Conservation (phyloP, 106 monocot genomes). For the Acorus gramineus region DNA sequence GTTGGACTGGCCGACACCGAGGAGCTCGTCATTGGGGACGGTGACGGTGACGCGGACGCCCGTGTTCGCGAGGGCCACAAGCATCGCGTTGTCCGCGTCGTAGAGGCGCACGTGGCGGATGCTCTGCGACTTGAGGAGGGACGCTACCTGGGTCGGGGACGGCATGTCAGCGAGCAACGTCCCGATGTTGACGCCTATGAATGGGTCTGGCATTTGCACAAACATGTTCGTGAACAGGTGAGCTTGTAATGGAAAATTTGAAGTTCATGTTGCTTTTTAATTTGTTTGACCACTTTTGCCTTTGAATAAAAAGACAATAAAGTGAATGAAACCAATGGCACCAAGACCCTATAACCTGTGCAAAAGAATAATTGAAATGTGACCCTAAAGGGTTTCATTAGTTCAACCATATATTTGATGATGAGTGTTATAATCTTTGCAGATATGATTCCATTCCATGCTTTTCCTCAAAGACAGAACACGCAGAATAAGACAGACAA, state of each 20-base stretch:
- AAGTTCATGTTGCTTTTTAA: background rate
- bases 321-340: too few relatives aligned
- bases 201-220: constrained; percentile 35
- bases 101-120: constrained; percentile 80
- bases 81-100: constrained; percentile 68
- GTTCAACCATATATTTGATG: too few relatives aligned
- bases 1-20: constrained; percentile 84
- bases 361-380: too few relatives aligned
- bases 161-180: constrained; percentile 72
- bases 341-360: too few relatives aligned
- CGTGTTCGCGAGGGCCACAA: constrained; percentile 62
- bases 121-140: constrained; percentile 68
- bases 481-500: too few relatives aligned
- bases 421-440: too few relatives aligned
- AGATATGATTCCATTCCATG: too few relatives aligned
- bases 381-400: too few relatives aligned
- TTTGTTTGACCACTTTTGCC: too few relatives aligned
- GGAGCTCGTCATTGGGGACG: constrained; percentile 92
- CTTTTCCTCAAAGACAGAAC: too few relatives aligned
- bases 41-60: constrained; percentile 71
- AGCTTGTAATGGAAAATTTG: background rate
- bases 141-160: constrained; percentile 72
- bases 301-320: too few relatives aligned
- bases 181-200: constrained; percentile 87
- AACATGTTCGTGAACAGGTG: background rate